A percentile compares a stretch with the other conserved stretches of the same genome.
Evolutionary conservation across 352 stramenopile genomes (phyloP).

Genomic region (Globisporangium emineosum): DNA sequence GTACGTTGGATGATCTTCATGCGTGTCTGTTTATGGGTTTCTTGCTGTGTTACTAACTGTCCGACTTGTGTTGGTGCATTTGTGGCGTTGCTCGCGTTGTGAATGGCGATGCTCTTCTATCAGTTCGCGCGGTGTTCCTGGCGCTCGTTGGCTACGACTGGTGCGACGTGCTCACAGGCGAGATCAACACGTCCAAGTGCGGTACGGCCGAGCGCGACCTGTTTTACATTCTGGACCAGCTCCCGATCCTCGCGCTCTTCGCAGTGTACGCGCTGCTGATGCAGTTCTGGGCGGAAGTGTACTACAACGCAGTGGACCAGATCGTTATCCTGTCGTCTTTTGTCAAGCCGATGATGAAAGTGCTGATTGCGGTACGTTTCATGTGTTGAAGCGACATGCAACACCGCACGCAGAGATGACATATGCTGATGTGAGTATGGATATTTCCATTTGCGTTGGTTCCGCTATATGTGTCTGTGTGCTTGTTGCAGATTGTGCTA

Average conservation of each 20-base stretch:
- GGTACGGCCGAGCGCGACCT: conserved; percentile 62
- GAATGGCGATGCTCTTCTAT: neutral
- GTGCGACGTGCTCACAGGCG: conserved; percentile 72
- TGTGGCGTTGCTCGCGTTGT: neutral
- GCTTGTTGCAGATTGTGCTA: conserved; percentile 39
- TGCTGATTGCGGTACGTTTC: conserved; percentile 49
- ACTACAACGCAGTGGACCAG: conserved; percentile 86
- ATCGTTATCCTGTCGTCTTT: conserved; percentile 53
- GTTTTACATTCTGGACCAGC: conserved; percentile 85
- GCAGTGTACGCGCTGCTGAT: conserved; percentile 78
- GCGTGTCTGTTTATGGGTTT: neutral
- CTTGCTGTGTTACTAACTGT: neutral
- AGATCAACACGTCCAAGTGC: conserved; percentile 58
- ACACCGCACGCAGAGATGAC: neutral
- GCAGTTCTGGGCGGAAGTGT: conserved; percentile 88
- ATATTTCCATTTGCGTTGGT: conserved; percentile 3
- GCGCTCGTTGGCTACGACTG: conserved; percentile 72
- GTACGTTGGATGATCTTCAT: conserved; percentile 25
- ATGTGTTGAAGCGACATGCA: neutral
- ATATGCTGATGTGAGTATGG: too few relatives aligned
- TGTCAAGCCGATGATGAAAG: conserved; percentile 69
- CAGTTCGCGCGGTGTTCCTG: conserved; percentile 70
- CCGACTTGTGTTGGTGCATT: neutral
- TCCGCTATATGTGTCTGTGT: neutral
- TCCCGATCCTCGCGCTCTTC: conserved; percentile 82